phyloP scores from a whole-genome alignment of 306 rosid species.

The Medicago truncatula region MtrunA17r5.0-ANR NC_053049.1:14251501-14252000 shows the following conservation, averaged over 20 bases:
- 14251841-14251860: neutral
- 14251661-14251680: conserved; percentile 74
- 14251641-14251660: conserved; percentile 83
- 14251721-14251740: conserved; percentile 57
- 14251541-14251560: too few species aligned
- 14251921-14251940: too few species aligned
- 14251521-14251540: too few species aligned
- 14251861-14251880: neutral
- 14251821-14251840: neutral
- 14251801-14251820: neutral
- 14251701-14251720: conserved; percentile 70
- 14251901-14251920: neutral
- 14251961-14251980: too few species aligned
- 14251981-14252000: too few species aligned
- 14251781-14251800: neutral
- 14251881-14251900: neutral
- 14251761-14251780: conserved; percentile 49
- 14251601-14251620: conserved; percentile 59
- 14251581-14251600: conserved; percentile 85
- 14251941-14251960: too few species aligned
- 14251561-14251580: conserved; percentile 43
- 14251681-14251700: conserved; percentile 73
- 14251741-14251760: conserved; percentile 79
- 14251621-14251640: conserved; percentile 85
- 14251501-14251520: too few species aligned